Base-by-base conservation (phyloP, 2,329 filamentous ascomycete genomes). In the Sclerotinia sclerotiorum region DNA sequence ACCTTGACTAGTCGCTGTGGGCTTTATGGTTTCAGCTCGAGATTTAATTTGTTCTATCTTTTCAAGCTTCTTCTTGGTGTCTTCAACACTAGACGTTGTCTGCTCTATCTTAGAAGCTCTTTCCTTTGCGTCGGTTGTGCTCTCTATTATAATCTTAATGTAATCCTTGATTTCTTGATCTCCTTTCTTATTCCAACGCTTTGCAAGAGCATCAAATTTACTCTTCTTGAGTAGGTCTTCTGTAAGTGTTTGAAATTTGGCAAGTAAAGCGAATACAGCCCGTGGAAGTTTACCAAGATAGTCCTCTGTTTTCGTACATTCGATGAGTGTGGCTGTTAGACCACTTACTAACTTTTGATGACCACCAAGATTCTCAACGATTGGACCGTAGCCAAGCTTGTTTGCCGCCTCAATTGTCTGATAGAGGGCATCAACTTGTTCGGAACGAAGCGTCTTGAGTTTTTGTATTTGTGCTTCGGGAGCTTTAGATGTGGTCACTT, bases 151-250 rank as follows among this genome's bases (percentile, higher is more conserved):
- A 69, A 84, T 83, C 48, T 84, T 82, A 5, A 90, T 85, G 58
- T 89, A 80, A 5, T 83, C 83, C 73, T 89, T 89, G 60, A 87
- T 85, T 65, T 89, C 85, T 0, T 85, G 83, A 74, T 91, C 88
- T 35, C 87, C 89, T 74, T 87, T 88, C 74, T 77, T 88, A 69
- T 83, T 84, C 74, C 90, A 86, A 11, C 86, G 84, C 70, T 86
- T 86, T 52, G 88, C 83, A 21, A 91, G 84, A 67, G 85, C 87
- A 68, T 87, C 84, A 68, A 93, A 85, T 74, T 90, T 90, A 52
- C 87, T 85, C 70, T 85, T 88, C 72, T 88, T 85, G 54, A 88
- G 79, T 48, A 87, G 77, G 56, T 83, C 82, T 69, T 84, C 87
- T 71, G 84, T 85, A 61, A 83, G 86, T 54, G 88, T 83, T 69